These are phyloP conservation scores for Spongispora temasekensis DNA, from an alignment of 1,284 basidiomycete species.

Conservation along the genomic window DNA sequence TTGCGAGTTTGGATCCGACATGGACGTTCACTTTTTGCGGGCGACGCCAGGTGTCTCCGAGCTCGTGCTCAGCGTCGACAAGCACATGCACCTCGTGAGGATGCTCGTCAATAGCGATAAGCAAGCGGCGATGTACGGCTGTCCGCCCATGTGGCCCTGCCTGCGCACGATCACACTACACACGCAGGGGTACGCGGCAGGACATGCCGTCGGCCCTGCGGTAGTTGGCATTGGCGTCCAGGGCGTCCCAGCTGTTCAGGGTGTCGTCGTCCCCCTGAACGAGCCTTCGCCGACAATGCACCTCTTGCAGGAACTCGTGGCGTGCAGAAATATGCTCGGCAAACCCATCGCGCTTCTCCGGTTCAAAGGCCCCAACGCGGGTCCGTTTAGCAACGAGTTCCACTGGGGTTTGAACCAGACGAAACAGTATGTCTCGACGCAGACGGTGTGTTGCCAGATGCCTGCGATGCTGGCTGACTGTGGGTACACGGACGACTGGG, in stretches of 20 bases:
- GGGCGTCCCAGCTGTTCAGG: too few relatives aligned
- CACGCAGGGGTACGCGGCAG: constrained; percentile 31
- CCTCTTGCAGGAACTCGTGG: constrained; percentile 31
- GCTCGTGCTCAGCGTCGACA: constrained; percentile 34
- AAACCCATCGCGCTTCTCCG: constrained; percentile 26
- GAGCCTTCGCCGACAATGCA: constrained; percentile 35
- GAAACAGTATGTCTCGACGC: constrained; percentile 29
- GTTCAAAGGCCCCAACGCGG: constrained; percentile 37
- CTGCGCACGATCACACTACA: constrained; percentile 31
- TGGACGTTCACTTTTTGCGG: constrained; percentile 35
- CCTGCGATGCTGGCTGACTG: constrained; percentile 24
- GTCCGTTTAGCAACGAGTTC: constrained; percentile 30
- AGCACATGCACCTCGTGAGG: constrained; percentile 32
- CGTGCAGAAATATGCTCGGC: constrained; percentile 21
- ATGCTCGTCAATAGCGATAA: constrained; percentile 38
- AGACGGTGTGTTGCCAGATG: constrained; percentile 26
- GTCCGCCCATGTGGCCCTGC: constrained; percentile 31
- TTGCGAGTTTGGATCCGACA: constrained; percentile 35
- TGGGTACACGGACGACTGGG: constrained; percentile 33
- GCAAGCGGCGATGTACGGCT: constrained; percentile 31
- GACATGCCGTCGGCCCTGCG: constrained; percentile 17
- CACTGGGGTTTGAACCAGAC: constrained; percentile 30
- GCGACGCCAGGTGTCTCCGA: constrained; percentile 32
- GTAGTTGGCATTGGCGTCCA: too few relatives aligned
- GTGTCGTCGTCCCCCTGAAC: too few relatives aligned